A percentile compares a stretch with the other conserved stretches of the same genome.
Conservation (phyloP, 441 rosid genomes). For the Populus hybrid region DNA sequence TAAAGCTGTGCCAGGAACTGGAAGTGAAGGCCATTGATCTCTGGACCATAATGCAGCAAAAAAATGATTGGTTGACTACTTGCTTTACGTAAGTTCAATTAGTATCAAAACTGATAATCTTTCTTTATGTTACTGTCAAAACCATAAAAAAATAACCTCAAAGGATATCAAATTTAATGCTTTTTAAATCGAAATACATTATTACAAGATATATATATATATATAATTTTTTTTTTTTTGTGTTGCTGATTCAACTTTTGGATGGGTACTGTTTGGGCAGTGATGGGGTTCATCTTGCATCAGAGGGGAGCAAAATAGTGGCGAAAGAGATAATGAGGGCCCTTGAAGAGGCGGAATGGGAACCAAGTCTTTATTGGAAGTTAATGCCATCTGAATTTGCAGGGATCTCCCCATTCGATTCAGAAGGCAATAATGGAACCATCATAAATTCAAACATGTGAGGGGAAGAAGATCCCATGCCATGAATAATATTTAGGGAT, state of each 20-base stretch:
- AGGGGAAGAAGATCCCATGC: constrained; percentile 13
- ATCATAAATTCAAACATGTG: neutral
- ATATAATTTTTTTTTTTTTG: too few species aligned
- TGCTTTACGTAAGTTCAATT: constrained; percentile 58
- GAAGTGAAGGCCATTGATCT: constrained; percentile 53
- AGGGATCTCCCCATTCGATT: constrained; percentile 22
- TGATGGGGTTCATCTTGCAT: constrained; percentile 63
- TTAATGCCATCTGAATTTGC: constrained; percentile 48
- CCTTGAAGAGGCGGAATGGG: constrained; percentile 57
- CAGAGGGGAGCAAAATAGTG: constrained; percentile 55
- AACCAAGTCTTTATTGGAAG: constrained; percentile 57
- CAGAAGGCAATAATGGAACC: constrained; percentile 9
- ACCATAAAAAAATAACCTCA: neutral
- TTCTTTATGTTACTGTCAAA: neutral
- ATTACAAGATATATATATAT: too few species aligned
- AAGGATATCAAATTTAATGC: too few species aligned
- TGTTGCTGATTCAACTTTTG: too few species aligned
- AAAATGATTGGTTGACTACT: constrained; percentile 49
- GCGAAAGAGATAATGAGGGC: constrained; percentile 52
- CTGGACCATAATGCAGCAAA: constrained; percentile 54
- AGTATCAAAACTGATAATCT: neutral
- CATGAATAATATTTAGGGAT: too few species aligned
- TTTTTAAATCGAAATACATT: too few species aligned
- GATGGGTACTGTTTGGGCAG: constrained; percentile 25
- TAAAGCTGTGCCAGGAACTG: too few species aligned